Percentiles rank a stretch among this genome's conserved stretches.
These are phyloP conservation scores for Prunus mira DNA, from an alignment of 306 rosid genomes.

Conservation along the genomic window DNA sequence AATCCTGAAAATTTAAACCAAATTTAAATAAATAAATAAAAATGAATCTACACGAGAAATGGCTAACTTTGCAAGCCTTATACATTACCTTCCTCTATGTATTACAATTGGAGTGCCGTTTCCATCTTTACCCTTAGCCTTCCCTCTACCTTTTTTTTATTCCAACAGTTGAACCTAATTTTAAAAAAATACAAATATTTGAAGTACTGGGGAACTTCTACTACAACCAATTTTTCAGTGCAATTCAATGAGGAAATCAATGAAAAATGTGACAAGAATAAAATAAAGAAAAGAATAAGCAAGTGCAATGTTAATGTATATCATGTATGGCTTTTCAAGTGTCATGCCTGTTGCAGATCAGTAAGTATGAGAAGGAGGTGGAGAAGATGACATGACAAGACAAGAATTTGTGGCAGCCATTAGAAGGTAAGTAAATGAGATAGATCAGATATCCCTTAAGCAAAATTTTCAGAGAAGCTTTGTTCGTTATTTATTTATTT, in stretches of 20 bases:
- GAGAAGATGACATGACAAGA: constrained; percentile 69
- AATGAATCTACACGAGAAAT: too few species aligned
- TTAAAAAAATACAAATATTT: neutral
- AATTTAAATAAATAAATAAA: too few species aligned
- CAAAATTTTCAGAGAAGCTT: too few species aligned
- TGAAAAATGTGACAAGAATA: neutral
- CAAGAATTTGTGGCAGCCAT: too few species aligned
- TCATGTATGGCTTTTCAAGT: neutral
- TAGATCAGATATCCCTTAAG: too few species aligned
- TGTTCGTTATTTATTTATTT: too few species aligned
- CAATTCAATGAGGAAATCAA: neutral
- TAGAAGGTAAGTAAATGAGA: too few species aligned
- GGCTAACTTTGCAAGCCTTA: too few species aligned
- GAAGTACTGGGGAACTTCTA: constrained; percentile 95
- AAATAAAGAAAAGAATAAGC: neutral
- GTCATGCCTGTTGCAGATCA: constrained; percentile 40
- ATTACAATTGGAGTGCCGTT: neutral
- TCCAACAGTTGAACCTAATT: neutral
- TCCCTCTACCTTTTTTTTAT: neutral
- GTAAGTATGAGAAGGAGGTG: constrained; percentile 88
- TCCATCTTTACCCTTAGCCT: too few species aligned
- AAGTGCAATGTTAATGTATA: neutral
- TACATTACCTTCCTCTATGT: too few species aligned
- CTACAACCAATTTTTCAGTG: constrained; percentile 96
- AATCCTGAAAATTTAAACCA: too few species aligned